phyloP scores from a whole-genome alignment of 805 yeast genomes.

The Wickerhamiella sorbophila region DNA sequence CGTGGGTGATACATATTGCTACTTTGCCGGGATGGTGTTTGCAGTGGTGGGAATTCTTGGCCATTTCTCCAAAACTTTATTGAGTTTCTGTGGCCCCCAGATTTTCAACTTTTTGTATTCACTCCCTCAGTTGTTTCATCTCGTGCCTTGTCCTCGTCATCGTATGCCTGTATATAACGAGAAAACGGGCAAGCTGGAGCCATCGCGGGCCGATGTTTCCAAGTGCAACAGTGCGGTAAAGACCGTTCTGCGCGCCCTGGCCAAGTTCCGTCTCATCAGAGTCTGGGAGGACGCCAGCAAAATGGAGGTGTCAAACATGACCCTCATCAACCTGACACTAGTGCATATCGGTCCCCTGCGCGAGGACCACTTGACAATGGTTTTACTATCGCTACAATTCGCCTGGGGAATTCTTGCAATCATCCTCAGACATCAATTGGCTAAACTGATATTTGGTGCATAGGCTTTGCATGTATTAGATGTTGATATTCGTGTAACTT shows the following conservation, averaged over 20 bases:
- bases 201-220: constrained; percentile 35
- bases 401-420: constrained; percentile 52
- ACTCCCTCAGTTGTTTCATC: constrained; percentile 74
- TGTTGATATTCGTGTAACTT: constrained; percentile 3
- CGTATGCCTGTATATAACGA: constrained; percentile 68
- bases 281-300: constrained; percentile 22
- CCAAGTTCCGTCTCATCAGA: constrained; percentile 36
- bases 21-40: constrained; percentile 96
- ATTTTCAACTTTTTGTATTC: constrained; percentile 81
- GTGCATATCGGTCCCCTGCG: constrained; percentile 85
- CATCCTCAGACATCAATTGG: constrained; percentile 64
- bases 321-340: constrained; percentile 67
- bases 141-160: constrained; percentile 93
- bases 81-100: constrained; percentile 80
- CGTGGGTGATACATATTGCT: constrained; percentile 97
- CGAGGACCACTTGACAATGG: constrained; percentile 59
- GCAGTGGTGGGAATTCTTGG: constrained; percentile 94
- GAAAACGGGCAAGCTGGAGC: constrained; percentile 57
- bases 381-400: constrained; percentile 50
- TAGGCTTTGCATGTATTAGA: neutral
- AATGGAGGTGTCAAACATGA: constrained; percentile 59
- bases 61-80: constrained; percentile 85
- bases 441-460: constrained; percentile 59
- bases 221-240: constrained; percentile 12
- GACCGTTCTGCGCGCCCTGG: constrained; percentile 33